phyloP scores from a whole-genome alignment of 139 green algal species.

The Medakamo hakoo region DNA sequence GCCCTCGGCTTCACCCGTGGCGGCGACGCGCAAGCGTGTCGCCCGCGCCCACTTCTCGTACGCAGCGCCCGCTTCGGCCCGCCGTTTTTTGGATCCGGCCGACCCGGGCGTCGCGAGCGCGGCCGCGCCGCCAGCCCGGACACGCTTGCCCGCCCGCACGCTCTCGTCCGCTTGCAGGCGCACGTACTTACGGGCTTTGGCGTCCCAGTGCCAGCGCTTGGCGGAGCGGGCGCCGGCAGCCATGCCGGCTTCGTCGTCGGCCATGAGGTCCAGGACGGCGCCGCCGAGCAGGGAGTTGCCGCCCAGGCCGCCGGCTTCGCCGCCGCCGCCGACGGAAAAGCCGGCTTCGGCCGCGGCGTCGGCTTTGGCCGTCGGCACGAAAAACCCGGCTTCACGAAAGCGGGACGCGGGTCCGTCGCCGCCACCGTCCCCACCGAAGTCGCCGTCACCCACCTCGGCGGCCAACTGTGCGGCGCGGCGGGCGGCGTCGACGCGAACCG shows the following conservation, averaged over 20 bases:
- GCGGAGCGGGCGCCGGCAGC: background rate
- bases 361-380: slow-evolving; percentile 17
- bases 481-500: too few species aligned
- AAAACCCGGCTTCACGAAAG: slow-evolving; percentile 41
- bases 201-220: slow-evolving; percentile 52
- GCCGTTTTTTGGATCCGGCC: slow-evolving; percentile 8
- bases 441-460: slow-evolving; percentile 10
- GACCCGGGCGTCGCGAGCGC: slow-evolving; percentile 4
- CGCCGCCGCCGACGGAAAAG: too few species aligned
- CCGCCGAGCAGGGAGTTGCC: slow-evolving; percentile 6
- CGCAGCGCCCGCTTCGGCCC: slow-evolving; percentile 19
- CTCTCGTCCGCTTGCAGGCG: slow-evolving; percentile 35
- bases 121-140: slow-evolving; percentile 11
- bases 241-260: slow-evolving; percentile 39
- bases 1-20: slow-evolving; percentile 8
- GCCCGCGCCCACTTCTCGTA: slow-evolving; percentile 55
- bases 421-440: slow-evolving; percentile 11
- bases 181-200: slow-evolving; percentile 50
- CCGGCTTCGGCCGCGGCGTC: too few species aligned
- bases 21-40: slow-evolving; percentile 33
- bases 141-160: slow-evolving; percentile 25
- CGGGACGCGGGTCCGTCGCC: slow-evolving; percentile 5
- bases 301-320: slow-evolving; percentile 5
- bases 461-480: too few species aligned
- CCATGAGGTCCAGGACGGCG: slow-evolving; percentile 61